A percentile compares a stretch with the other conserved stretches of the same genome.
Evolutionary conservation across 2,329 filamentous ascomycete species (phyloP).

Genomic region (Penicillium sp.): DNA sequence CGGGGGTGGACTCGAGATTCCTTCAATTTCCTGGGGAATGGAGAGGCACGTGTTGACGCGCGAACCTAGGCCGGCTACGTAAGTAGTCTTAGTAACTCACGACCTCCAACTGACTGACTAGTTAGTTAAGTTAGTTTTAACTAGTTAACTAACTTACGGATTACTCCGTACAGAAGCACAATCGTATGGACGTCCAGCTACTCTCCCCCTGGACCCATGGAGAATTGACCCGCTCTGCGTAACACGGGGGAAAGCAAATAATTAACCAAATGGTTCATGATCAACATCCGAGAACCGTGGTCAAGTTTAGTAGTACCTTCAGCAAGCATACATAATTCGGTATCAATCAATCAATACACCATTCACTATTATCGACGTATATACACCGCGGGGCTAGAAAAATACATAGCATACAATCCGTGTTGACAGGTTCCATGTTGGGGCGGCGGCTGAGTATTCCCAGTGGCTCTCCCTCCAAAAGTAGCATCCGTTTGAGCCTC

Average conservation of each 20-base stretch:
- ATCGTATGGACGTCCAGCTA: too few relatives aligned
- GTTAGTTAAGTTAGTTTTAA: too few relatives aligned
- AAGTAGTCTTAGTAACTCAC: too few relatives aligned
- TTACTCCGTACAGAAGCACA: too few relatives aligned
- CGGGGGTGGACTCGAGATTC: background rate
- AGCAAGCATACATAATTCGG: background rate
- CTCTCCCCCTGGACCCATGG: background rate
- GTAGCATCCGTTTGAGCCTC: conserved; percentile 11
- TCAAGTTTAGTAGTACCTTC: background rate
- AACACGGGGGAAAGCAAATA: background rate
- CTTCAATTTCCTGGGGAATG: conserved; percentile 11
- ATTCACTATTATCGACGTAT: background rate
- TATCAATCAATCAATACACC: background rate
- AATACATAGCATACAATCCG: background rate
- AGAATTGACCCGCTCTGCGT: background rate
- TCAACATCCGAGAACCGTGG: background rate
- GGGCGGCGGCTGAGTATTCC: conserved; percentile 5
- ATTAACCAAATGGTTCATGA: background rate
- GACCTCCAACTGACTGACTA: too few relatives aligned
- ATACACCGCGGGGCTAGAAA: too few relatives aligned
- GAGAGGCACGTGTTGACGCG: conserved; percentile 22
- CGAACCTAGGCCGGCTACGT: conserved; percentile 6
- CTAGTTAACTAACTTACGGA: too few relatives aligned
- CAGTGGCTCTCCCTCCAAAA: background rate
- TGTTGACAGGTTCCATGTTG: background rate